Base-by-base conservation (phyloP, 73 alveolate species). In the Tetrahymena elliotti region DNA sequence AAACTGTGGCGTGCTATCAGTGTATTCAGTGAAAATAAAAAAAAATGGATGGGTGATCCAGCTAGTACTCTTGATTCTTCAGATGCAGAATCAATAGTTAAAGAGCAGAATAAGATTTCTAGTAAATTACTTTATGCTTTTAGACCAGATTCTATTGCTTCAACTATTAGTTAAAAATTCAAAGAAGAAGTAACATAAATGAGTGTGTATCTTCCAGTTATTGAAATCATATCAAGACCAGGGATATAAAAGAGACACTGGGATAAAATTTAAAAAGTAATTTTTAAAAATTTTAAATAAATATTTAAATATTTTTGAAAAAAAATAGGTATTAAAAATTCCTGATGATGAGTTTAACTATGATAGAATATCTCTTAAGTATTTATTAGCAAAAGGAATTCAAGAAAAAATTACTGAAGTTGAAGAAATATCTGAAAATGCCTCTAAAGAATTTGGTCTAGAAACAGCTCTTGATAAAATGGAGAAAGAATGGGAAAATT, bases 211-310 rank as follows among this genome's bases (percentile, higher is more conserved):
- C 92, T 97, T 39, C 98, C 98, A 8, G 93, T 97, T n/a, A 93
- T 98, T 33, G 96, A 97, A 95, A 92, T 97, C 3, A 88, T 98
- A 31, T 97, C 98, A 83, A 97, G 96, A 82, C 97, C 98, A 92
- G 99, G 99, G n/a, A 95, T 99, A 38, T 97, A 98, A 93, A 99
- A 98, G 35, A 96, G 99, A 93, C 99, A 99, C 96, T 98, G 99
- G 99, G 98, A 98, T 38, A 98, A 98, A 95, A 97, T 99, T 93
- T 93, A 96, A 95, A 97, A 68, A 16, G 88, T 68, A 68, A 31
- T 8, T 27, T n/a, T 1, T 24, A 3, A 27, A 96, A 38, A 92
- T 95, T 33, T 93, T 97, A 16, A 98, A 41, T 16, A 95, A 41
- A 38, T 84, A 93, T 0, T 52, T 94, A n/a, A 94, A 88, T 24